Percentiles rank a stretch among this genome's conserved stretches.
Evolutionary conservation across 108 stramenopile species (phyloP).

Genomic region (Schizochytrium sp.): DNA sequence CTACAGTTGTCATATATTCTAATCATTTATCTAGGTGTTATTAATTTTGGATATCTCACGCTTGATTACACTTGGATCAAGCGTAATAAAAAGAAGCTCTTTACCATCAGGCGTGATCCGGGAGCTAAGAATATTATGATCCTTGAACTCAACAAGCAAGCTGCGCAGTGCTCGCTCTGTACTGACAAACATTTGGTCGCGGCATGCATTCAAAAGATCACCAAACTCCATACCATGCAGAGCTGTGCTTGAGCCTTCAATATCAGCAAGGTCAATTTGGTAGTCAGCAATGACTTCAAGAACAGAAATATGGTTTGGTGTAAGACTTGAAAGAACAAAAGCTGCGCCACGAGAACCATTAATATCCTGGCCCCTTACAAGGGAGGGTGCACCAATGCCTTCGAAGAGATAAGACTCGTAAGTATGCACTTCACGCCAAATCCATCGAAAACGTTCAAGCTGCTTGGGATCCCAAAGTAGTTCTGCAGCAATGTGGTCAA

Average conservation of each 20-base stretch:
- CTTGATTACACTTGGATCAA: constrained; percentile 37
- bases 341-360: constrained; percentile 15
- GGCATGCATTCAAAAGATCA: constrained; percentile 4
- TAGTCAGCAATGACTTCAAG: not conserved
- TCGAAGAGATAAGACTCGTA: not conserved
- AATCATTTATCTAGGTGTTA: no score
- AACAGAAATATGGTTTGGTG: constrained; percentile 17
- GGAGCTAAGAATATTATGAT: constrained; percentile 30
- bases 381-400: constrained; percentile 11
- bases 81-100: constrained; percentile 11
- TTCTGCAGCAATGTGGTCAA: constrained; percentile 30
- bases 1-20: no score
- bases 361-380: not conserved
- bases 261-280: not conserved
- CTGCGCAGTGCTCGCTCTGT: not conserved
- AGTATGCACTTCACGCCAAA: not conserved
- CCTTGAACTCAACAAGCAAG: constrained; percentile 40
- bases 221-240: constrained; percentile 22
- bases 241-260: not conserved
- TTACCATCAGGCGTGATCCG: constrained; percentile 5
- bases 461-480: constrained; percentile 52
- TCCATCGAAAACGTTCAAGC: not conserved
- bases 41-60: constrained; percentile 5
- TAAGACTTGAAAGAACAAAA: constrained; percentile 28
- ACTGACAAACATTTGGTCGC: constrained; percentile 16